Evolutionary conservation across 345 rosid species (phyloP), one percentile per base, ranked within the genome.

Genomic region (Capsella bursapastoris): DNA sequence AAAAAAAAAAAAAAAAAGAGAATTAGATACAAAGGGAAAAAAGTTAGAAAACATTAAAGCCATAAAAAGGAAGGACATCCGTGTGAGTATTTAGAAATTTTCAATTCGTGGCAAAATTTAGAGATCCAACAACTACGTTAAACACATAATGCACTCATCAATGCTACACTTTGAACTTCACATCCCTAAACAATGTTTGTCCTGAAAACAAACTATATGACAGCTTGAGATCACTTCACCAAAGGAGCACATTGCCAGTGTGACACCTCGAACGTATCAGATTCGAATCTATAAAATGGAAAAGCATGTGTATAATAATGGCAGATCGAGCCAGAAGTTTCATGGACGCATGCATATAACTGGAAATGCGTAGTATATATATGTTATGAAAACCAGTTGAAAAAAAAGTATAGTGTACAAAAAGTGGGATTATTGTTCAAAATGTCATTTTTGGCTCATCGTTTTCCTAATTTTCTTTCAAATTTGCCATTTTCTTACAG

Each of bases 191-290:
- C 25, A 22, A 48, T 16, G 4, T 16, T 7, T 48, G 10, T 48
- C 25, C 53, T 0, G 3, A 48, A 45, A 45, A 45, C 1, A 7
- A 15, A 18, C 6, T 25, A 41, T 12, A 27, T 41, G 37, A 44
- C 55, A 64, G 40, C 40, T 64, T 45, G 53, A 45, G 37, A 34
- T 34, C 55, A 64, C 28, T 64, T 64, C 68, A 45, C 68, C 41
- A 64, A 22, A 45, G 5, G 29, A 45, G 40, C 27, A 9, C 40
- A 44, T 13, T 64, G 55, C 8, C 45, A 44, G 28, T 64, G 56
- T 64, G 41, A 59, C 31, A 59, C 64, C 64, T 59, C 47, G 45
- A 37, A 18, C 31, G 47, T 3, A 59, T 59, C 64, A 18, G 64
- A 59, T 59, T 59, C 64, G 45, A 18, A 59, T 16, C 4, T 18